Evolutionary conservation across 208 protist genomes (phyloP), one percentile per base, ranked within the genome.

Genomic region (Trypanosoma melophagium): DNA sequence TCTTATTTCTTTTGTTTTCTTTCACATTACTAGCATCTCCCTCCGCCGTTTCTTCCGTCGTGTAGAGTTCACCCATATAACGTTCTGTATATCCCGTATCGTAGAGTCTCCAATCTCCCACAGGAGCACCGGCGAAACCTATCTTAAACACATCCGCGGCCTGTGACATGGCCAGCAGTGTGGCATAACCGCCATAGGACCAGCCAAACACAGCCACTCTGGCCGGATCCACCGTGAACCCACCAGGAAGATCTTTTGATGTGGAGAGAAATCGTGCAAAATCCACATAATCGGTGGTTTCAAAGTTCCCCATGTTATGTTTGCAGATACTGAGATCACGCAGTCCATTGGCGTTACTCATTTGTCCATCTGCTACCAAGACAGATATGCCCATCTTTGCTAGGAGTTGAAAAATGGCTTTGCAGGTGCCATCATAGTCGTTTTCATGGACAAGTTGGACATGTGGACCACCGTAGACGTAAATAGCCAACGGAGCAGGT

Each of bases 81-180:
- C 92, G 85, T 62, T 94, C 89, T 14, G 92, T 97, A 81, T 97
- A 95, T 40, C 83, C 87, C 0, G 86, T 95, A 74, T 97, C 89
- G 73, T 97, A 97, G n/a, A 95, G 76, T 49, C 68, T 78, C 87
- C 89, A 97, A 70, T 95, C 88, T 1, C 81, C 79, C 1, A 97
- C 89, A 2, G 92, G 92, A 1, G 92, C 92, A 8, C 92, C 92
- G 1, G 89, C 74, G 58, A 92, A 88, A 47, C 88, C 92, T 1
- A 95, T 82, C 50, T 84, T 76, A 56, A 97, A 97, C 10, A 90
- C 74, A 57, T 92, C 71, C 13, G 89, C 51, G 2, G 87, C 85
- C 67, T 92, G 87, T 22, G 74, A 84, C 89, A 97, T 92, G 16
- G 87, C 87, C 35, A 95, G 77, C 60, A 95, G 74, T 54, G 92